These are phyloP conservation scores for Diplodia scrobiculata DNA, from an alignment of 2,329 filamentous ascomycete genomes.

Conservation along the genomic window DNA sequence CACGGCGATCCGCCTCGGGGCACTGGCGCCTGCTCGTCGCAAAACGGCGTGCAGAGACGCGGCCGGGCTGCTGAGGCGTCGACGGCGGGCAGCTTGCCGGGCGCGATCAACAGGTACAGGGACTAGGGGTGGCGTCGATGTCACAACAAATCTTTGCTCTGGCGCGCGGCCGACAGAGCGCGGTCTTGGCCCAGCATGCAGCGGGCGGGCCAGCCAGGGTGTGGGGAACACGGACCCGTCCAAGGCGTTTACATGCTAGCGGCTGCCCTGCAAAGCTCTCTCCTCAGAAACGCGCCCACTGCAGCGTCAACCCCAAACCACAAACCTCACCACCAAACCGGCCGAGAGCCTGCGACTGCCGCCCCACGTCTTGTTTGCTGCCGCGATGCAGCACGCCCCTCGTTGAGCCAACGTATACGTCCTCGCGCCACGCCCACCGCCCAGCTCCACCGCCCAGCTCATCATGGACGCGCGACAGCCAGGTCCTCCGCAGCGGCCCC, in stretches of 20 bases:
- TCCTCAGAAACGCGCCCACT: constrained; percentile 13
- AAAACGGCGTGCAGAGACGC: neutral
- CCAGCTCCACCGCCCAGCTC: constrained; percentile 16
- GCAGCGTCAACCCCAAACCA: neutral
- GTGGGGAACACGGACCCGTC: constrained; percentile 10
- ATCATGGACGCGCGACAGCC: constrained; percentile 44
- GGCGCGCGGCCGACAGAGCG: constrained; percentile 8
- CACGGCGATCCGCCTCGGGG: neutral
- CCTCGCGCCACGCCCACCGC: constrained; percentile 11
- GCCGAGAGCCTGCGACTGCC: constrained; percentile 19
- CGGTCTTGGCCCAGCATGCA: constrained; percentile 8
- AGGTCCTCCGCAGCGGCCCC: constrained; percentile 44
- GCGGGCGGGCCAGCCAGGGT: neutral
- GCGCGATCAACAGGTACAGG: constrained; percentile 20
- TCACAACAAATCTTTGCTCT: constrained; percentile 2
- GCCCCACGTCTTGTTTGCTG: constrained; percentile 1
- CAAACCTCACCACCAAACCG: neutral
- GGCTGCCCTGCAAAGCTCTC: constrained; percentile 26
- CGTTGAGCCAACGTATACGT: constrained; percentile 10
- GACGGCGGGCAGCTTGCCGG: neutral
- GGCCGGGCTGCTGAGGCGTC: neutral
- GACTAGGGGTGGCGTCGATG: constrained; percentile 11
- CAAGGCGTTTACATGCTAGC: constrained; percentile 12
- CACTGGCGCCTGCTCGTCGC: neutral
- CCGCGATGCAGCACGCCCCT: constrained; percentile 18